Evolutionary conservation across 192 early-diverging fungal genomes (phyloP).

Genomic region (Mortierella hygrophila): DNA sequence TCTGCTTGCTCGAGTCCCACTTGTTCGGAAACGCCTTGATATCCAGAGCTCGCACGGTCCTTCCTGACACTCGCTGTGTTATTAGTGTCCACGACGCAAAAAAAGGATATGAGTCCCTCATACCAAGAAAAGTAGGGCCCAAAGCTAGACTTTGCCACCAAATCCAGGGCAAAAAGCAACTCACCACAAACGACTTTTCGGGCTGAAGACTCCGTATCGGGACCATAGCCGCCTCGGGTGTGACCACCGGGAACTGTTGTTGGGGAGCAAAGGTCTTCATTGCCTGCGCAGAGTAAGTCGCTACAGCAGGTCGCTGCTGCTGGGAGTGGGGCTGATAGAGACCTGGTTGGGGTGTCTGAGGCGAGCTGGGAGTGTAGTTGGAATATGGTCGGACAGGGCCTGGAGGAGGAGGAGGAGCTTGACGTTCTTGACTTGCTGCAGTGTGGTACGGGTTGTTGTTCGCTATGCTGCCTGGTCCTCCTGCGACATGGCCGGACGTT

Average conservation of each 20-base stretch:
- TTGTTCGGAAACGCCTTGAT: conserved; percentile 31
- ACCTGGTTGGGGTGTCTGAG: background rate
- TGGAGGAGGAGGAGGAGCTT: background rate
- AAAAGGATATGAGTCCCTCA: background rate
- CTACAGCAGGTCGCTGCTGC: background rate
- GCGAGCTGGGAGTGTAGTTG: background rate
- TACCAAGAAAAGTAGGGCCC: background rate
- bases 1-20: conserved; percentile 13
- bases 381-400: background rate
- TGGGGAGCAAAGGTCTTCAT: conserved; percentile 31
- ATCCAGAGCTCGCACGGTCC: conserved; percentile 27
- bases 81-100: background rate
- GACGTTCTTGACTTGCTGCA: background rate
- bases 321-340: background rate
- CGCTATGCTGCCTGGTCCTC: background rate
- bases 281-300: conserved; percentile 30
- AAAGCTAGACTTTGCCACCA: conserved; percentile 10
- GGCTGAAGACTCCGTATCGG: conserved; percentile 28
- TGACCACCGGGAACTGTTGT: background rate
- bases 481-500: background rate
- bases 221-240: conserved; percentile 34
- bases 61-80: conserved; percentile 31
- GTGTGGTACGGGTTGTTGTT: background rate
- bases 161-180: background rate
- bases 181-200: conserved; percentile 31